phyloP scores from a whole-genome alignment of 2,329 filamentous ascomycete species.

The Colletotrichum lupini region DNA sequence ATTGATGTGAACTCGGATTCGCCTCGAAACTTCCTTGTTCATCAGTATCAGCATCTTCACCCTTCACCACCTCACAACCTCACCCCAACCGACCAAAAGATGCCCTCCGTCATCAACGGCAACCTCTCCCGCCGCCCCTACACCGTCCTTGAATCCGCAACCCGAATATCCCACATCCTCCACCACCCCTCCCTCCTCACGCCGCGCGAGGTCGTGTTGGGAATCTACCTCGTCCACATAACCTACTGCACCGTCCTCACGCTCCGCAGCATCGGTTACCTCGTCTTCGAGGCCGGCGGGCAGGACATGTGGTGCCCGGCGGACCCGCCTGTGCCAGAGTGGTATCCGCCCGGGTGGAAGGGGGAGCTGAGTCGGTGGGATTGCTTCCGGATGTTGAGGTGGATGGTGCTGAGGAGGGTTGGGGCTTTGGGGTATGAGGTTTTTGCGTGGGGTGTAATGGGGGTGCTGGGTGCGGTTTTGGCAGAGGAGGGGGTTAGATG shows the following conservation, averaged over 20 bases:
- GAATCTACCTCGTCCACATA: conserved; percentile 7
- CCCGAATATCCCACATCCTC: not conserved
- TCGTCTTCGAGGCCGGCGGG: not conserved
- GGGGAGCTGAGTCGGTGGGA: conserved; percentile 6
- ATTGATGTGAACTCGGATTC: too few species aligned
- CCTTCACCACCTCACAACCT: not conserved
- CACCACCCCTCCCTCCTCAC: conserved; percentile 1
- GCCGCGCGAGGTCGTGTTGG: not conserved
- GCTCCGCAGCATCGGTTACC: conserved; percentile 2
- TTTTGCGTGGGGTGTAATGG: conserved; percentile 13
- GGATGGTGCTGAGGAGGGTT: not conserved
- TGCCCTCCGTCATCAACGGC: conserved; percentile 20
- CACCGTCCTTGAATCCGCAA: not conserved
- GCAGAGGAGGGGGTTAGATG: not conserved
- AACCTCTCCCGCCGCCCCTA: not conserved
- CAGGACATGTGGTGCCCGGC: not conserved
- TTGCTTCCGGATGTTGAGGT: not conserved
- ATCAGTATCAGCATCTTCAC: too few species aligned
- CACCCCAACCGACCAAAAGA: not conserved
- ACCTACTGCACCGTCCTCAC: conserved; percentile 5
- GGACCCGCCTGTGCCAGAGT: not conserved
- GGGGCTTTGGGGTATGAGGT: not conserved
- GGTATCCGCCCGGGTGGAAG: conserved; percentile 17
- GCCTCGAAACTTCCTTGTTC: too few species aligned
- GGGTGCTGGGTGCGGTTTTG: not conserved